Base-by-base conservation (phyloP, 2,329 filamentous ascomycete species). In the Alternaria sp. region DNA sequence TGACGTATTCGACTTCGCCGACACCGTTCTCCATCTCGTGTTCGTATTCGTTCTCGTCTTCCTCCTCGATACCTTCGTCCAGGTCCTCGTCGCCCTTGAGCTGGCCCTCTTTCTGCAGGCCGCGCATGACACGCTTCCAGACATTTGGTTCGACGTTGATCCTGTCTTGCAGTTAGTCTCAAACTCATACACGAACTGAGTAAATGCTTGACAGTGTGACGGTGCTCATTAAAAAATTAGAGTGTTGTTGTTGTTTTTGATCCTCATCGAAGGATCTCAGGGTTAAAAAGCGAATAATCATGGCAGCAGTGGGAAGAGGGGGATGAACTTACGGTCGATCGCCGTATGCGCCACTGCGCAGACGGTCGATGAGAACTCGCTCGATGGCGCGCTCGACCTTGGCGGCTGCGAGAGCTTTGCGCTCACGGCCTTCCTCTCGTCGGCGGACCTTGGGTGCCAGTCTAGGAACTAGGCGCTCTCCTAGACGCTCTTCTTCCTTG, bases 341-440 rank as follows among this genome's bases (percentile, higher is more conserved):
- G 58, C 96, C 96, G 81, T 99, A 98, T 4, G 94, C 94, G 49
- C 96, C 96, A 76, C 93, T 94, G 69, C 94, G 87, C 80, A 99
- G 83, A 72, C 96, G 86, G 82, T 98, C 93, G 72, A 99, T 91
- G 70, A 99, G 85, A 82, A 98, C 95, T 59, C 96, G 86, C 86
- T 99, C 96, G 80, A 99, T 98, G 8, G 93, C 93, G 69, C 93
- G 86, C 85, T 99, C 96, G 65, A 99, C 89, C 88, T 97, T 97
- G 21, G 96, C 96, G 6, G 84, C 83, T n/a, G 82, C 81, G 64
- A 83, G 77, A 3, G 84, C 84, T 70, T 85, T 85, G 56, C 83
- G 72, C 77, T 85, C 84, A 44, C 83, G 74, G 12, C 79, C 82
- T 66, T 83, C 83, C 64, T 85, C 84, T 45, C 84, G 70, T 55